Base-by-base conservation (phyloP, 495 filamentous ascomycete species). In the Podospora pseudoanserina region DNA sequence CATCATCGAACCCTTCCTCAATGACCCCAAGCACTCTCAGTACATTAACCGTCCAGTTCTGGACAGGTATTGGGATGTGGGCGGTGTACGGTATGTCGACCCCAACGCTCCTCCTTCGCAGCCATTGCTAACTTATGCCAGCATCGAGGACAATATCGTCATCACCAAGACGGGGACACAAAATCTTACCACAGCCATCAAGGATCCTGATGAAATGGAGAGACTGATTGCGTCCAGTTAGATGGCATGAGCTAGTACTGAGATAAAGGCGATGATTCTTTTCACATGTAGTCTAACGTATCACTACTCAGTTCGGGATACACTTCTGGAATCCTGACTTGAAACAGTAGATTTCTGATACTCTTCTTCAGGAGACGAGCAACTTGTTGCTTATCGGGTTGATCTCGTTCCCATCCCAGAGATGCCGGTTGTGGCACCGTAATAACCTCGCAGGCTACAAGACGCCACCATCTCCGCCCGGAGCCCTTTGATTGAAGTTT, bases 41-140 rank as follows among this genome's bases (percentile, higher is more conserved):
- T 93, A 87, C 71, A 94, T 97, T 69, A 85, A 96, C 73, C 78
- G 84, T 39, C 81, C 82, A 20, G 90, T 94, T 32, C 72, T 97
- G 70, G 87, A 94, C 60, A 86, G 82, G 70, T 97, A 94, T 77
- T 97, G 93, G 94, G 87, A 86, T 65, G 93, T 97, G 6, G 94
- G 94, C 54, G 94, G 94, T 66, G 91, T 97, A 49, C 91, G 81
- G 80, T 81, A 70, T 72, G 79, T 72, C 11, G 7, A 28, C n/a
- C 39, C 34, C 18, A 4, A n/a, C 2, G 1, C 56, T 15, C 63
- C 56, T 4, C 11, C 2, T 15, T 61, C n/a, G 19, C 9, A 49
- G 18, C 4, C 67, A 32, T 68, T n/a, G 27, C 63, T 66, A 55
- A 69, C 65, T 67, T 30, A 65, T 56, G 23, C n/a, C 66, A 84